Conservation (phyloP, 2,329 filamentous ascomycete species). For the Phyllachora maydis region DNA sequence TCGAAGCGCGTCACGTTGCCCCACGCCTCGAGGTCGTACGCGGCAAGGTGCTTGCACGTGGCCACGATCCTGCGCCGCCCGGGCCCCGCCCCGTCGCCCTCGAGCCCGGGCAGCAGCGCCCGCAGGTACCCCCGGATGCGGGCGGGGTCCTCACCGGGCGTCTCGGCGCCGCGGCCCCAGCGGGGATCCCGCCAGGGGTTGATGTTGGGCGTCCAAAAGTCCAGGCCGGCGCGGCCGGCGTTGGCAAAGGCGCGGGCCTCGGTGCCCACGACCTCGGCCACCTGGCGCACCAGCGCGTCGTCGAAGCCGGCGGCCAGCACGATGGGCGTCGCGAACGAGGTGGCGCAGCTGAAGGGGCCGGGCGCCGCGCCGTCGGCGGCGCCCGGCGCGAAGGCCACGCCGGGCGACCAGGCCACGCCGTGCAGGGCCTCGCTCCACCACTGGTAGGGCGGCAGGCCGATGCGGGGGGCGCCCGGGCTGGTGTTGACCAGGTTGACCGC, state of each 20-base stretch:
- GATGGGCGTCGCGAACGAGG: constrained; percentile 45
- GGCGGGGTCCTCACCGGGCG: constrained; percentile 15
- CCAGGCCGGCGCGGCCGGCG: constrained; percentile 27
- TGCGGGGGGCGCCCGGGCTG: constrained; percentile 24
- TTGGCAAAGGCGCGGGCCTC: constrained; percentile 49
- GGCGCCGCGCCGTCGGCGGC: no score
- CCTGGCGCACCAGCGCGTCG: constrained; percentile 33
- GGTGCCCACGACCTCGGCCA: constrained; percentile 33
- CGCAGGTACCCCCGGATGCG: constrained; percentile 7
- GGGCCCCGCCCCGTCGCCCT: constrained; percentile 6
- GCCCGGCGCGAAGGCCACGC: constrained; percentile 27
- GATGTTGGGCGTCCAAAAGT: constrained; percentile 48
- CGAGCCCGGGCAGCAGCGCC: constrained; percentile 8
- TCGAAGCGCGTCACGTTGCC: constrained; percentile 10
- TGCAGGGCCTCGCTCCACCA: constrained; percentile 45
- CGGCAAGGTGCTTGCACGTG: constrained; percentile 39
- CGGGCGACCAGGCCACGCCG: constrained; percentile 14
- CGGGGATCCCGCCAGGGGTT: constrained; percentile 43
- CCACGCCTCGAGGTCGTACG: constrained; percentile 23
- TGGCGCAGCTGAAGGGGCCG: constrained; percentile 38
- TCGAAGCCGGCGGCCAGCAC: constrained; percentile 41
- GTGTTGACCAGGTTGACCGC: constrained; percentile 8
- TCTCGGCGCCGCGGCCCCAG: constrained; percentile 41
- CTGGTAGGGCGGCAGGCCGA: constrained; percentile 35
- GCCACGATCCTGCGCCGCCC: constrained; percentile 22